Evolutionary conservation across 2,329 filamentous ascomycete species (phyloP).

Genomic region (Penicillium vulpinum): DNA sequence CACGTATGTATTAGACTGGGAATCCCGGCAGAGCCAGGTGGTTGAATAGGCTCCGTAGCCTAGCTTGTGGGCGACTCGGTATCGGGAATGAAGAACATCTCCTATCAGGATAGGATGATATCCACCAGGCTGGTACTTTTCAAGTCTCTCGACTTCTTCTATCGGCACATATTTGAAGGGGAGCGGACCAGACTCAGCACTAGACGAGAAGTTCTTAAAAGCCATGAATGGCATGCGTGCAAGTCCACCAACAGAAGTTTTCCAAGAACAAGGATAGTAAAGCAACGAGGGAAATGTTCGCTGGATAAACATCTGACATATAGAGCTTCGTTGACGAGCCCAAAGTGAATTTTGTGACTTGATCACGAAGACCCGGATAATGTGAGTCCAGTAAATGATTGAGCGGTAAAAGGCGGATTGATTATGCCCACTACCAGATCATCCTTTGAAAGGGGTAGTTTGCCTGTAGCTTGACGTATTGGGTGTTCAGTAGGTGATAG

Average conservation of each 20-base stretch:
- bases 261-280: not conserved
- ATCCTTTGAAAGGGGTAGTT: no score
- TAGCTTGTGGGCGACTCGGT: slow-evolving; percentile 43
- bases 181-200: not conserved
- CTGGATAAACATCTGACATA: not conserved
- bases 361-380: not conserved
- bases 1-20: slow-evolving; percentile 21
- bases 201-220: not conserved
- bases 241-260: not conserved
- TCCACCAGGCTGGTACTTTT: slow-evolving; percentile 27
- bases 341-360: not conserved
- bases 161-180: not conserved
- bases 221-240: not conserved
- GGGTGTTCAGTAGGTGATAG: no score
- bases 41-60: slow-evolving; percentile 42
- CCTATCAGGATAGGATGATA: slow-evolving; percentile 32
- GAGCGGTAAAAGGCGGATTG: no score
- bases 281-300: not conserved
- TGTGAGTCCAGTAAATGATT: not conserved
- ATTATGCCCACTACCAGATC: no score
- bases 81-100: slow-evolving; percentile 30
- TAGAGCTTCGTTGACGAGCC: not conserved
- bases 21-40: slow-evolving; percentile 29
- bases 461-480: no score
- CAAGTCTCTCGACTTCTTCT: slow-evolving; percentile 15